Percentiles rank a stretch among this genome's conserved stretches.
Evolutionary conservation across 257 asterid genomes (phyloP).

Genomic region (Ophiorrhiza pumila): DNA sequence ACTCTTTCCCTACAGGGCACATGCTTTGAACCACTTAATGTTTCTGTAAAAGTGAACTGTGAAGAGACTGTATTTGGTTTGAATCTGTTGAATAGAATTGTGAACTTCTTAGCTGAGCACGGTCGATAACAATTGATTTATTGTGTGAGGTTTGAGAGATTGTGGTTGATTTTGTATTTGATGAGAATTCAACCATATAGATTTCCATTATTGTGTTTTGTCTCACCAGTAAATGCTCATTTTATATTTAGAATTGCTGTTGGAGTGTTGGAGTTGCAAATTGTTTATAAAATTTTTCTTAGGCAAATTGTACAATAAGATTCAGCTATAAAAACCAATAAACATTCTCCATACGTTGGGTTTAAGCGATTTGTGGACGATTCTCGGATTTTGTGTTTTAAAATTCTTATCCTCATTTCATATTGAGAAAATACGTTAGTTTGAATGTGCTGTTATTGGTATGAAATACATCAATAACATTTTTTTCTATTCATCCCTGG

Average conservation of each 20-base stretch:
- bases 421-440: no score
- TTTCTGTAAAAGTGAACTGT: conserved; percentile 69
- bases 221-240: background rate
- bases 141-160: background rate
- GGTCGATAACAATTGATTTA: conserved; percentile 18
- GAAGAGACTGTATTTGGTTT: conserved; percentile 95
- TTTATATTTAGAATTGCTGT: background rate
- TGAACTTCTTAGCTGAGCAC: conserved; percentile 69
- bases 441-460: no score
- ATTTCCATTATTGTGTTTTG: background rate
- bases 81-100: conserved; percentile 82
- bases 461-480: no score
- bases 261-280: background rate
- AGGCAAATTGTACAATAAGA: background rate
- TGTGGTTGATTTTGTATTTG: background rate
- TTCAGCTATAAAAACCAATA: background rate
- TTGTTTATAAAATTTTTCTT: background rate
- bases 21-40: conserved; percentile 69
- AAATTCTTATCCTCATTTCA: no score
- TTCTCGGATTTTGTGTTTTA: no score
- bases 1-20: conserved; percentile 72
- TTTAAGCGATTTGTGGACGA: no score
- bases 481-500: no score
- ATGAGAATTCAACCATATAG: background rate
- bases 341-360: no score